A percentile compares a stretch with the other conserved stretches of the same genome.
Evolutionary conservation across 108 stramenopile species (phyloP).

Genomic region (Pseudonitzschia multistriata): DNA sequence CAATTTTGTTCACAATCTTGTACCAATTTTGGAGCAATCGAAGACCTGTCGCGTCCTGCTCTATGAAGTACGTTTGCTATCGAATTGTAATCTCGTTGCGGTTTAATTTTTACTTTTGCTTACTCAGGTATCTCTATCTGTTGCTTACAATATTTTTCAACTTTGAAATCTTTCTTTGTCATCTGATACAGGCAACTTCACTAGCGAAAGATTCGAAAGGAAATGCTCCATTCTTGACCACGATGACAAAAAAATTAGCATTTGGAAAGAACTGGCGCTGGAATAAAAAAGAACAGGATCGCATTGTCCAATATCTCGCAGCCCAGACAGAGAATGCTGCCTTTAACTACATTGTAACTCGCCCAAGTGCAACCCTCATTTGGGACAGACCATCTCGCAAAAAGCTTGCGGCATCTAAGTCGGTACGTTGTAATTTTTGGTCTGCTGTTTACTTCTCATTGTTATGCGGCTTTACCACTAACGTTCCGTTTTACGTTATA

Average conservation of each 20-base stretch:
- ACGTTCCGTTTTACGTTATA: background rate
- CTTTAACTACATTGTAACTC: conserved; percentile 39
- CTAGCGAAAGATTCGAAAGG: conserved; percentile 27
- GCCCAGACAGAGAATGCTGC: conserved; percentile 7
- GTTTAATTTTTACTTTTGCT: background rate
- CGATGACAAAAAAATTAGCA: conserved; percentile 33
- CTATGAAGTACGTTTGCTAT: conserved; percentile 20
- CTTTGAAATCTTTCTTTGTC: background rate
- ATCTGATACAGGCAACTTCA: conserved; percentile 36
- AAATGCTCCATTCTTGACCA: conserved; percentile 33
- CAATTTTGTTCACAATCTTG: conserved; percentile 23
- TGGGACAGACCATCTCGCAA: conserved; percentile 40
- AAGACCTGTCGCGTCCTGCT: conserved; percentile 24
- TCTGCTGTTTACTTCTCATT: background rate
- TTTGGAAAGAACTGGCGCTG: conserved; percentile 16
- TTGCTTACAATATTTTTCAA: background rate
- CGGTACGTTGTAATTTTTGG: conserved; percentile 38
- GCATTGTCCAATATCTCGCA: conserved; percentile 32
- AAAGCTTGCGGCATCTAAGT: conserved; percentile 50
- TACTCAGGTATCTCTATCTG: background rate
- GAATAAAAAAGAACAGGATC: conserved; percentile 32
- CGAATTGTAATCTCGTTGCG: background rate
- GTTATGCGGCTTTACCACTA: too few relatives aligned
- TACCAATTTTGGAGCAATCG: conserved; percentile 21
- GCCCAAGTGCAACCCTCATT: conserved; percentile 34